A percentile compares a stretch with the other conserved stretches of the same genome.
Conservation (phyloP, 2,329 filamentous ascomycete species). For the Hyphodiscus sp. region DNA sequence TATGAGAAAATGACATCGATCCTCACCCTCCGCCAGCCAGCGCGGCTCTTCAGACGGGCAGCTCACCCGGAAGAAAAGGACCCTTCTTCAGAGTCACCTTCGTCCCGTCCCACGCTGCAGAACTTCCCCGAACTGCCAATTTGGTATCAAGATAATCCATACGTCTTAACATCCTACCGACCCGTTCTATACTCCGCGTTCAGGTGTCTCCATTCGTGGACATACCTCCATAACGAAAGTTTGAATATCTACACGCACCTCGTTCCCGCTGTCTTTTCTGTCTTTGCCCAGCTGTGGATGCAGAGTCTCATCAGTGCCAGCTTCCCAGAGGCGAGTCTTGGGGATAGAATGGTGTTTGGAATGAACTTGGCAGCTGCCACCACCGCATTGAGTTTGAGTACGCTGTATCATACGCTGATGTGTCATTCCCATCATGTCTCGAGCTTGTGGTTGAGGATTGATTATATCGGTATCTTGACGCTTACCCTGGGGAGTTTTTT, state of each 20-base stretch:
- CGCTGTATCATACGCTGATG: constrained; percentile 35
- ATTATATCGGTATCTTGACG: constrained; percentile 34
- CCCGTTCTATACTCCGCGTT: constrained; percentile 33
- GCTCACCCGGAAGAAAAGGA: not conserved
- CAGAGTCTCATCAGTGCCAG: constrained; percentile 23
- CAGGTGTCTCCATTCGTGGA: constrained; percentile 35
- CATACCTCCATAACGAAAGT: constrained; percentile 38
- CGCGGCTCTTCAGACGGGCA: not conserved
- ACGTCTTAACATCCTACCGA: constrained; percentile 38
- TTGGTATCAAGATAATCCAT: constrained; percentile 38
- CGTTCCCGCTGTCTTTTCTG: constrained; percentile 35
- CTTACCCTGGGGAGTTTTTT: constrained; percentile 35
- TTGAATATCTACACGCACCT: constrained; percentile 40
- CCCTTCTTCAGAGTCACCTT: not conserved
- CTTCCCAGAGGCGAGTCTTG: constrained; percentile 30
- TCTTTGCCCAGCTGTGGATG: constrained; percentile 29
- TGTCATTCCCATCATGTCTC: constrained; percentile 33
- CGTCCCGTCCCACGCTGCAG: not conserved
- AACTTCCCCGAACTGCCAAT: constrained; percentile 31
- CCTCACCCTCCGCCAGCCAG: not conserved
- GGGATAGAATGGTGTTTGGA: constrained; percentile 35
- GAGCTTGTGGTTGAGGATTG: constrained; percentile 33
- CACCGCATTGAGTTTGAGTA: constrained; percentile 33
- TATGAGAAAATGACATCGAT: not conserved
- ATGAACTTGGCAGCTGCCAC: constrained; percentile 33